These are phyloP conservation scores for Albifimbria verrucaria DNA, from an alignment of 2,329 filamentous ascomycete genomes.

Conservation along the genomic window DNA sequence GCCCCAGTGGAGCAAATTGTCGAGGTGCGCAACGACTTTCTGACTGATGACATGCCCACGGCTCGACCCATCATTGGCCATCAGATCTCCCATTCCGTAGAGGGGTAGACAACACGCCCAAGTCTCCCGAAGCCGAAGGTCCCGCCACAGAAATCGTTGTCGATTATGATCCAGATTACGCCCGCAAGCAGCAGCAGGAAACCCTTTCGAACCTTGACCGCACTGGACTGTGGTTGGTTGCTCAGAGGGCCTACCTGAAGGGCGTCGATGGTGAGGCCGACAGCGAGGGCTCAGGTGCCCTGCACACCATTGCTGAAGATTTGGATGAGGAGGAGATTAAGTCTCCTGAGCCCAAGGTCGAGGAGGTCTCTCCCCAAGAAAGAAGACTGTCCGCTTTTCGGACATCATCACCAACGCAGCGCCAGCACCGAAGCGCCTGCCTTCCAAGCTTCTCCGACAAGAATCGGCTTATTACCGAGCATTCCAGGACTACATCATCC, in stretches of 20 bases:
- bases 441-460: conserved; percentile 49
- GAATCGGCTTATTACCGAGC: conserved; percentile 86
- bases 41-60: conserved; percentile 63
- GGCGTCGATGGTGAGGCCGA: conserved; percentile 54
- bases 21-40: conserved; percentile 45
- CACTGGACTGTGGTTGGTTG: conserved; percentile 81
- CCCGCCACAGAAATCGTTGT: conserved; percentile 62
- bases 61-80: conserved; percentile 48
- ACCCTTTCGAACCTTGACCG: conserved; percentile 76
- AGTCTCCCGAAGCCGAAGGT: conserved; percentile 51
- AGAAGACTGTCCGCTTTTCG: conserved; percentile 77
- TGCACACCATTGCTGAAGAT: conserved; percentile 34
- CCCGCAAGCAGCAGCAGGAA: conserved; percentile 66
- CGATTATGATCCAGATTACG: conserved; percentile 74
- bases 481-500: conserved; percentile 71
- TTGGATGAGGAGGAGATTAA: conserved; percentile 27
- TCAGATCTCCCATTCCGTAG: conserved; percentile 25
- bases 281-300: conserved; percentile 23
- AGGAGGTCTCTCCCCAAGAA: conserved; percentile 35
- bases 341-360: conserved; percentile 20
- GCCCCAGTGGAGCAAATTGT: conserved; percentile 65
- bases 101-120: conserved; percentile 28
- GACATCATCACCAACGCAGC: conserved; percentile 44
- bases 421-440: conserved; percentile 44
- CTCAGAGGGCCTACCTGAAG: conserved; percentile 74